These are phyloP conservation scores for Tylopilus orsonianus DNA, from an alignment of 1,284 basidiomycete species.

Conservation along the genomic window DNA sequence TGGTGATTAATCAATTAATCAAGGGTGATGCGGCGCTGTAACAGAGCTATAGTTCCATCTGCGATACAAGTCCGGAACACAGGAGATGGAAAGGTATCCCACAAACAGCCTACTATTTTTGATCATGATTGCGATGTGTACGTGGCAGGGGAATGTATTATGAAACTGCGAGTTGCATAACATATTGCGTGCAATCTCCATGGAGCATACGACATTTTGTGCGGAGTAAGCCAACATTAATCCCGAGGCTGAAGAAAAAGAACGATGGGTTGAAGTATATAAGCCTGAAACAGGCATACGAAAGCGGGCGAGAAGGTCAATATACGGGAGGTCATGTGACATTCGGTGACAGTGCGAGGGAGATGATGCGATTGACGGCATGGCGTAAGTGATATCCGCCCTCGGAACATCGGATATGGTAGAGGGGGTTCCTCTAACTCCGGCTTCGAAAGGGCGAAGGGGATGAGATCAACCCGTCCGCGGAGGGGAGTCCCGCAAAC, in stretches of 20 bases:
- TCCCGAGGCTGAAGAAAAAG: slow-evolving; percentile 2
- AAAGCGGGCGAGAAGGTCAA: slow-evolving; percentile 4
- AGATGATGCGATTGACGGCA: slow-evolving; percentile 10
- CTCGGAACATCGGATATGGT: slow-evolving; percentile 15
- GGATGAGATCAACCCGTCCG: slow-evolving; percentile 28
- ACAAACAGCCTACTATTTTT: background rate
- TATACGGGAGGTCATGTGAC: slow-evolving; percentile 1
- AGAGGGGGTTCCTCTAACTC: slow-evolving; percentile 14
- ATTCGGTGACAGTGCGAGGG: background rate
- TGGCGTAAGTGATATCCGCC: slow-evolving; percentile 1
- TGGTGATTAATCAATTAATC: background rate
- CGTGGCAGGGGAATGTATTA: background rate
- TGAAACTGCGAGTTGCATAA: background rate
- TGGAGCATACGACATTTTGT: slow-evolving; percentile 1
- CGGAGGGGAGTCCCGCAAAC: slow-evolving; percentile 23
- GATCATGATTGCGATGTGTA: slow-evolving; percentile 2
- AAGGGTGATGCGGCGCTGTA: background rate
- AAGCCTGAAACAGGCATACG: slow-evolving; percentile 2
- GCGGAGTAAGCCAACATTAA: slow-evolving; percentile 1
- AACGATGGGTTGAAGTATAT: slow-evolving; percentile 2
- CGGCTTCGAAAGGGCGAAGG: slow-evolving; percentile 18
- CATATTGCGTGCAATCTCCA: slow-evolving; percentile 4
- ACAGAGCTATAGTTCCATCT: background rate
- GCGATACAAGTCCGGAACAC: background rate
- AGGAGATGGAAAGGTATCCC: background rate